Evolutionary conservation across 192 early-diverging fungal species (phyloP).

Genomic region (Rhizophagus clarus): DNA sequence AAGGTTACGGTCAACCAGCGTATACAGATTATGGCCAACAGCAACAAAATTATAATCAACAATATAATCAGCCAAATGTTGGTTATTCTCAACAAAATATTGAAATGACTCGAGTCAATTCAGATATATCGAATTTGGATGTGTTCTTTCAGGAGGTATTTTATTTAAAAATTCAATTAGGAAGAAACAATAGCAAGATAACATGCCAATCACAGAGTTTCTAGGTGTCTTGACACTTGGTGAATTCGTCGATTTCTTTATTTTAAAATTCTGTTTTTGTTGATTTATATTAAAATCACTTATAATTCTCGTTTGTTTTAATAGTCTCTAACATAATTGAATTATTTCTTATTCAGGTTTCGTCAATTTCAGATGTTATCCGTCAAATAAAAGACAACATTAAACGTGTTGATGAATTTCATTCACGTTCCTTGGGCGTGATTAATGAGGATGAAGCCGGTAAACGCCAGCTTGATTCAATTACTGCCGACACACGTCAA

Average conservation of each 20-base stretch:
- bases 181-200: not conserved
- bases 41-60: not conserved
- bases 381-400: conserved; percentile 35
- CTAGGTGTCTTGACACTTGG: not conserved
- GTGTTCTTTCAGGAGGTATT: conserved; percentile 13
- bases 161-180: not conserved
- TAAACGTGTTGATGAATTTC: conserved; percentile 40
- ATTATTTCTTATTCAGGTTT: conserved; percentile 23
- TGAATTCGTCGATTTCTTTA: not conserved
- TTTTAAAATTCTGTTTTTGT: too few species aligned
- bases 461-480: conserved; percentile 40
- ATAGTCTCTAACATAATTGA: not conserved
- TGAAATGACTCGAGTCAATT: not conserved
- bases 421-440: conserved; percentile 40
- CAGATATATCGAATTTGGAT: not conserved
- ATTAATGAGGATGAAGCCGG: conserved; percentile 39
- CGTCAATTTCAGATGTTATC: conserved; percentile 31
- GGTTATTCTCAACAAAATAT: conserved; percentile 21
- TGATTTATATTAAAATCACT: too few species aligned
- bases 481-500: conserved; percentile 39
- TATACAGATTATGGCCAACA: not conserved
- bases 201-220: not conserved
- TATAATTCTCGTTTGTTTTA: too few species aligned
- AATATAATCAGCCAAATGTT: not conserved
- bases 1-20: not conserved